Base-by-base conservation (phyloP, 169 alveolate species). In the Plasmodium vinckei region DNA sequence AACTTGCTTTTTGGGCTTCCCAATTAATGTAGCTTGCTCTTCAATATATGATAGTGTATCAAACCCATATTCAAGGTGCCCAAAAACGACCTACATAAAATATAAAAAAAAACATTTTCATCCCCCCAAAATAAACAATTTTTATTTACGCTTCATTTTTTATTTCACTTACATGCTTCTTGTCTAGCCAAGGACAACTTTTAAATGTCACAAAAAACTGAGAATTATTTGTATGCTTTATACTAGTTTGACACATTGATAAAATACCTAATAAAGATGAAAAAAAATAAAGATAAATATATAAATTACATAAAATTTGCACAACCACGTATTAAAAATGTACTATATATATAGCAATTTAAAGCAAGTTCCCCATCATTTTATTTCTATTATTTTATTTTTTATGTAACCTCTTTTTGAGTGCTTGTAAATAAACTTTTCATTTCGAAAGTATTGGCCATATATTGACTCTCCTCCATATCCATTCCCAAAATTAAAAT, bases 111-210 rank as follows among this genome's bases (percentile, higher is more conserved):
- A 6, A 12, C 13, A 39, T 21, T 25, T 42, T 49, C 5, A 10
- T 73, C 1, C 1, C 7, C 0, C 6, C 7, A 33, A 33, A 3
- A 33, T 65, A 27, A n/a, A 68, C 69, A 17, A 19, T 19, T 7
- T 9, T 65, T 23, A 2, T 19, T 15, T 51, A 25, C 19, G 12
- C n/a, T 21, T 13, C 15, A 44, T 9, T 15, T 0, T 46, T 51
- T 54, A 21, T 10, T 69, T 21, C 25, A 70, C 69, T 87, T 59
- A 95, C 95, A 94, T 97, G 97, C 75, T 97, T 95, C 73, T 97
- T 97, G 92, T 97, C 99, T 72, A 97, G 92, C 95, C 97, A 97
- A 12, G 99, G 97, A 63, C 98, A 95, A n/a, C 98, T 95, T 70
- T 89, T 96, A 82, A 97, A 95, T 10, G 99, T 97, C 12, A 97